Base-by-base conservation (phyloP, 768 basidiomycete species). In the Leccinum subtestaceum region DNA sequence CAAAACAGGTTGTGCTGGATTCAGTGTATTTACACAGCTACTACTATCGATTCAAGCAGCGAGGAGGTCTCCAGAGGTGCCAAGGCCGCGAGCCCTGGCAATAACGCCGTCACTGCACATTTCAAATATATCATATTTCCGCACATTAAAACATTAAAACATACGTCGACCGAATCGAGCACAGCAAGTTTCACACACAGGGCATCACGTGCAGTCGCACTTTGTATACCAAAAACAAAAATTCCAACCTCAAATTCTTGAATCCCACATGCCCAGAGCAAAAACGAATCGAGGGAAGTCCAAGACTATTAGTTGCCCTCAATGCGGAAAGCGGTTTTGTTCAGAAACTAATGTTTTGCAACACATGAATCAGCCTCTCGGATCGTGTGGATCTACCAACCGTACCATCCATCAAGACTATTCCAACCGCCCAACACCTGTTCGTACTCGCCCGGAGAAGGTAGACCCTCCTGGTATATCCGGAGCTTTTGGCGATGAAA, bases 311-410 rank as follows among this genome's bases (percentile, higher is more conserved):
- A 57, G 56, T 17, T 57, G 56, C n/a, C 56, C 49, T 15, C 23
- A 29, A 13, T 57, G 56, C n/a, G 27, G 49, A 2, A 57, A 52
- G 19, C 29, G 51, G 40, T 54, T 54, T n/a, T 17, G 1, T 3
- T 29, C 49, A 13, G 38, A 40, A n/a, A 57, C 38, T 1, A 43
- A 50, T 51, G 49, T 57, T 31, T 25, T 57, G 7, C 38, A 51
- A 38, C 56, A 57, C 34, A 36, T 57, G 56, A 51, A 57, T 45
- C 49, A 57, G 23, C 56, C 31, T 8, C 19, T 15, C 13, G 48
- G 47, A 11, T 19, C 9, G 19, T 48, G 54, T 23, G 13, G 47
- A 25, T 25, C 15, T 49, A 27, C 23, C 15, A 25, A 25, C 23
- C 17, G 27, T 50, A n/a, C 48, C 27, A 49, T 49, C 15, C 8